phyloP scores from a whole-genome alignment of 2,329 filamentous ascomycete species.

The Fusarium chlamydosporum region DNA sequence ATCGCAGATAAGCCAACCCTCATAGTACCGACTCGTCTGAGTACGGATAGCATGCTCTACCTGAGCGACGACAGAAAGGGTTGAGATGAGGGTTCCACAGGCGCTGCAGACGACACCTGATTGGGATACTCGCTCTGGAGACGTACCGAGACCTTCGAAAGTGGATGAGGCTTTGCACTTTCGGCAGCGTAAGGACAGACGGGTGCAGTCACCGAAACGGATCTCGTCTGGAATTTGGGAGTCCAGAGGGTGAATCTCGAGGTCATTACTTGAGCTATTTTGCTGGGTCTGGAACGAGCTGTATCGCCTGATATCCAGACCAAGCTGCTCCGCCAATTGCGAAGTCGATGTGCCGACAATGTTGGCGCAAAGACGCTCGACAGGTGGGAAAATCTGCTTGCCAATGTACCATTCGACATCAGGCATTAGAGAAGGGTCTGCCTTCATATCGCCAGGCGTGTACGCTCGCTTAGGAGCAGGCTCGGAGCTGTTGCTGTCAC shows the following conservation, averaged over 20 bases:
- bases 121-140: conserved; percentile 74
- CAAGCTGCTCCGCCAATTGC: conserved; percentile 91
- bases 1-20: conserved; percentile 91
- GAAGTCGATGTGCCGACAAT: conserved; percentile 93
- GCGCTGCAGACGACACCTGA: conserved; percentile 80
- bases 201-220: conserved; percentile 85
- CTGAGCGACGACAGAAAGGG: conserved; percentile 84
- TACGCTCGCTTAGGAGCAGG: conserved; percentile 89
- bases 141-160: conserved; percentile 81
- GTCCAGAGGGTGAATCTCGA: conserved; percentile 90
- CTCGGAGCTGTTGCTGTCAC: conserved; percentile 75
- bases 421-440: conserved; percentile 80
- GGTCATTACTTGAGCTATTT: conserved; percentile 69
- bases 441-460: conserved; percentile 84
- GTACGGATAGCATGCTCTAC: conserved; percentile 86
- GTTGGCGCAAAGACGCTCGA: conserved; percentile 96
- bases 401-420: conserved; percentile 98
- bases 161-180: conserved; percentile 78
- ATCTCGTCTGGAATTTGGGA: conserved; percentile 93
- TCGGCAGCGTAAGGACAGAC: conserved; percentile 84
- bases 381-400: conserved; percentile 98
- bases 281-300: conserved; percentile 62
- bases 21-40: conserved; percentile 88
- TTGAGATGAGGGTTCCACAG: conserved; percentile 76
- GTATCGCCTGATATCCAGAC: conserved; percentile 91